A percentile compares a stretch with the other conserved stretches of the same genome.
phyloP scores from a whole-genome alignment of 176 grass and related monocot species.

The Rhynchospora breviuscula region DNA sequence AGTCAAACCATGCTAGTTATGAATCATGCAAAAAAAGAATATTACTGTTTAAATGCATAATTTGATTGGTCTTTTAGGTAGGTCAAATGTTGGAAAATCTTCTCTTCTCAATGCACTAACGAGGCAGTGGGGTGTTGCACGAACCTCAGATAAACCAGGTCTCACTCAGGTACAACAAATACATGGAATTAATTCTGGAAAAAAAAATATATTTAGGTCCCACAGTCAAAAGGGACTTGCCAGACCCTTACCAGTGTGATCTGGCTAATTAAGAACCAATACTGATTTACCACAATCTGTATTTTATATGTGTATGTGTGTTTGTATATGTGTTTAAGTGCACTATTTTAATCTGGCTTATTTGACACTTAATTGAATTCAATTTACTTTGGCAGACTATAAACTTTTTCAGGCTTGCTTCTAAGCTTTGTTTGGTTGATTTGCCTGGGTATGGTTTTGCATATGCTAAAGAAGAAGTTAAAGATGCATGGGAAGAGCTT shows the following conservation, averaged over 20 bases:
- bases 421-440: slow-evolving; percentile 81
- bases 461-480: slow-evolving; percentile 98
- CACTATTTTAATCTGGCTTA: background rate
- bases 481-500: slow-evolving; percentile 95
- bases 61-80: slow-evolving; percentile 44
- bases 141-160: slow-evolving; percentile 95
- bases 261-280: background rate
- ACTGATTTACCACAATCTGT: background rate
- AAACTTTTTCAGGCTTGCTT: slow-evolving; percentile 87
- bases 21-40: background rate
- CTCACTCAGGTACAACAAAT: slow-evolving; percentile 74
- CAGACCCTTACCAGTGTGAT: background rate
- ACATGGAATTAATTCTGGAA: background rate
- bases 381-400: slow-evolving; percentile 51
- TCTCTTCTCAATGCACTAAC: slow-evolving; percentile 92
- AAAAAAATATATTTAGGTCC: background rate
- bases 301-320: background rate
- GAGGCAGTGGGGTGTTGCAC: slow-evolving; percentile 92
- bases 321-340: background rate
- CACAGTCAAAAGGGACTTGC: background rate
- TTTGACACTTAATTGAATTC: background rate
- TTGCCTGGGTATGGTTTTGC: slow-evolving; percentile 98
- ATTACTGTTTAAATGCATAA: background rate
- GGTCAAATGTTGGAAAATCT: slow-evolving; percentile 90
- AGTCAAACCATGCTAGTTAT: background rate